Conservation (phyloP, 2,329 filamentous ascomycete species). For the Tolypocladium guangdongense region DNA sequence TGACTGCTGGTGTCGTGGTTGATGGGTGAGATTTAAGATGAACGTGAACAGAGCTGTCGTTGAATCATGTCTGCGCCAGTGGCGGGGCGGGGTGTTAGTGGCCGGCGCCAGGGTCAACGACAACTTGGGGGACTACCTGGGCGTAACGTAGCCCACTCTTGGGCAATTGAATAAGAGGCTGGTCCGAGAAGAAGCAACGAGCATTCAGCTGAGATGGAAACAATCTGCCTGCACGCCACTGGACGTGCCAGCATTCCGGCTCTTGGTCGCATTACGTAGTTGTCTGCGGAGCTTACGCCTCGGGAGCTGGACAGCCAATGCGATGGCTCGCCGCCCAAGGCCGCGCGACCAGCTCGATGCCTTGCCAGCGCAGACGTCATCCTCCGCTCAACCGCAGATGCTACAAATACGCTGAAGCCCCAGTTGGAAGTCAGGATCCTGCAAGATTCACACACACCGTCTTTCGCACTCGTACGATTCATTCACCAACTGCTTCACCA, state of each 20-base stretch:
- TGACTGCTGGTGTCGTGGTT: not conserved
- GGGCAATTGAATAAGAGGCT: no score
- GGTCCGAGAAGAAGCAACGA: no score
- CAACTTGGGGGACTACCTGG: no score
- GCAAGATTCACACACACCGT: not conserved
- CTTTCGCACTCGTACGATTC: not conserved
- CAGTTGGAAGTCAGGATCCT: no score
- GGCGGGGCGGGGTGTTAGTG: not conserved
- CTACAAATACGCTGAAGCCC: no score
- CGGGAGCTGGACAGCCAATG: not conserved
- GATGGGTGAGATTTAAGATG: no score
- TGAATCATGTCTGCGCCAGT: no score
- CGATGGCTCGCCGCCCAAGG: no score
- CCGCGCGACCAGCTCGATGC: no score
- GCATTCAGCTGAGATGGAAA: no score
- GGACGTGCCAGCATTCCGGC: not conserved
- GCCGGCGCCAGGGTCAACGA: not conserved
- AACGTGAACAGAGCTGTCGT: not conserved
- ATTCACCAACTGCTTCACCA: constrained; percentile 1
- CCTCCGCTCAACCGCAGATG: not conserved
- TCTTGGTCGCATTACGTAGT: no score
- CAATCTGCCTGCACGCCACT: not conserved
- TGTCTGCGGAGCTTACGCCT: not conserved
- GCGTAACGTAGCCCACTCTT: no score
- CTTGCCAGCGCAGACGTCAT: constrained; percentile 3